phyloP scores from a whole-genome alignment of 176 grass and related monocot species.

The Phoenix roebelenii region DNA sequence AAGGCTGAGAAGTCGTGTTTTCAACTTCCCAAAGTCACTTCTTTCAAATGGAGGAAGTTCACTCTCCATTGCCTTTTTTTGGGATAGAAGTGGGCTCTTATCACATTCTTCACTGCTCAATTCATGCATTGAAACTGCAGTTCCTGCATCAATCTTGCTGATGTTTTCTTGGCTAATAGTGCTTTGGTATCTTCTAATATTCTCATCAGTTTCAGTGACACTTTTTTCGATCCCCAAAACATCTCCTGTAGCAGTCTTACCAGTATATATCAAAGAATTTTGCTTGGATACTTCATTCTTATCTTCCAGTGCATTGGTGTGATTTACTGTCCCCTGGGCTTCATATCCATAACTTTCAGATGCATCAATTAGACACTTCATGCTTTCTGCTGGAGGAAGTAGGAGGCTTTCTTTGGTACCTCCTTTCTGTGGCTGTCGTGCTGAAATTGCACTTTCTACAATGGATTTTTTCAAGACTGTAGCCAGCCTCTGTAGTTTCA shows the following conservation, averaged over 20 bases:
- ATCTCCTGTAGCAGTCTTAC: neutral
- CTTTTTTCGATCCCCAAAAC: neutral
- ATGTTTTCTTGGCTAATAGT: slow-evolving; percentile 3
- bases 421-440: neutral
- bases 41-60: neutral
- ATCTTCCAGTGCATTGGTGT: too few species aligned
- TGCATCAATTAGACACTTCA: too few species aligned
- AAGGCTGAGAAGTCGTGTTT: neutral
- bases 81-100: neutral
- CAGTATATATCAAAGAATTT: too few species aligned
- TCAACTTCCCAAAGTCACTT: neutral
- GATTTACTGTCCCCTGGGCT: too few species aligned
- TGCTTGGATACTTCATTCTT: too few species aligned
- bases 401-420: neutral
- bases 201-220: neutral
- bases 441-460: neutral
- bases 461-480: neutral
- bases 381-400: neutral
- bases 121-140: neutral
- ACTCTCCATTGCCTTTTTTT: neutral
- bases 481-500: neutral
- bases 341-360: too few species aligned
- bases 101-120: neutral
- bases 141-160: neutral
- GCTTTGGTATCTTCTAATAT: neutral